These are phyloP conservation scores for Naematelia encephala DNA, from an alignment of 768 basidiomycete species.

Conservation along the genomic window DNA sequence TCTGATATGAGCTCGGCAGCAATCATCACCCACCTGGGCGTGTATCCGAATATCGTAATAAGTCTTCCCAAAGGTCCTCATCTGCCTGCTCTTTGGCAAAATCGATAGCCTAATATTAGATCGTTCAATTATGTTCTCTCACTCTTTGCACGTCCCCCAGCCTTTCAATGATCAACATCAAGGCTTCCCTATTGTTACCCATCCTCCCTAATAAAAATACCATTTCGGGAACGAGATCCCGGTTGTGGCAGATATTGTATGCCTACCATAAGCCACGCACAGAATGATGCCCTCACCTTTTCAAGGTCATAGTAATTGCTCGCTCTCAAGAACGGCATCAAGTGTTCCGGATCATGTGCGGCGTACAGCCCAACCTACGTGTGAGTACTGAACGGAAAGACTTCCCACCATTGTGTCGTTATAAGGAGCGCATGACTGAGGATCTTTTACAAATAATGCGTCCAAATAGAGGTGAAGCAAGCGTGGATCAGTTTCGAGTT, in stretches of 20 bases:
- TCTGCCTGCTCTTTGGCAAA: constrained; percentile 97
- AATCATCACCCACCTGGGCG: constrained; percentile 63
- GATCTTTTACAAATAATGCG: constrained; percentile 80
- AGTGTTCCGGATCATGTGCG: constrained; percentile 69
- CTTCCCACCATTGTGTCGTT: constrained; percentile 75
- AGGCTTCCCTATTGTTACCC: constrained; percentile 94
- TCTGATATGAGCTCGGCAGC: constrained; percentile 53
- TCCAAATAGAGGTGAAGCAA: constrained; percentile 93
- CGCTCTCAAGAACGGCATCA: constrained; percentile 87
- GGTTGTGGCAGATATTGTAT: constrained; percentile 75
- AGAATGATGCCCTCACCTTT: constrained; percentile 55
- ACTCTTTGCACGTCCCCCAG: constrained; percentile 87
- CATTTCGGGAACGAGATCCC: constrained; percentile 90
- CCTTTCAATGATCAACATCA: constrained; percentile 91
- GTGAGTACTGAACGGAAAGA: neutral
- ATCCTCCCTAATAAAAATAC: constrained; percentile 94
- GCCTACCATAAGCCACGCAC: constrained; percentile 57
- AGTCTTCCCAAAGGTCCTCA: constrained; percentile 95
- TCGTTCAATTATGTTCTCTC: constrained; percentile 33
- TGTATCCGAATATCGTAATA: constrained; percentile 89
- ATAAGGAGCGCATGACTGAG: constrained; percentile 72
- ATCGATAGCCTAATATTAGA: constrained; percentile 72
- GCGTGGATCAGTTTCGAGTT: constrained; percentile 68
- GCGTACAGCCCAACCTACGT: constrained; percentile 81
- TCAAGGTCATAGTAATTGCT: constrained; percentile 90